Percentiles rank a stretch among this genome's conserved stretches.
Evolutionary conservation across 2,329 filamentous ascomycete genomes (phyloP).

Genomic region (Apiospora kogelbergensis): DNA sequence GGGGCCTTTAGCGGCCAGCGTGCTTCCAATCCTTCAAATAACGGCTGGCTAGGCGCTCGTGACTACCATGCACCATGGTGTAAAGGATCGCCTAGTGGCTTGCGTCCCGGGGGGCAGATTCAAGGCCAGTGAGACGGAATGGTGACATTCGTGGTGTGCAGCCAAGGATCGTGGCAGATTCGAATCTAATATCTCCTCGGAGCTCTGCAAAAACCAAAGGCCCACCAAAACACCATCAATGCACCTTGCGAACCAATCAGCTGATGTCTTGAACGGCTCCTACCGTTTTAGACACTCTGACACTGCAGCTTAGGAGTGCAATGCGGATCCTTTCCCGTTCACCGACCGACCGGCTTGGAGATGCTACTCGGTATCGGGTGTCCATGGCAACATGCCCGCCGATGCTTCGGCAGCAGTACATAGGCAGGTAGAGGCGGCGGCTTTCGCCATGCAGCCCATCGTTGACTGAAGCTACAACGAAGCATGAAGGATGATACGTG

Average conservation of each 20-base stretch:
- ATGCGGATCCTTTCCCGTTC: constrained; percentile 1
- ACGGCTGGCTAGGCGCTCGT: not conserved
- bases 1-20: not conserved
- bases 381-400: not conserved
- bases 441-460: not conserved
- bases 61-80: not conserved
- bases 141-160: not conserved
- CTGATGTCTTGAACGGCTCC: not conserved
- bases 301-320: not conserved
- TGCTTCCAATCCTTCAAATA: not conserved
- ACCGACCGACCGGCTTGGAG: not conserved
- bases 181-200: constrained; percentile 3
- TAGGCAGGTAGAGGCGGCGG: not conserved
- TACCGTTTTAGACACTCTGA: not conserved
- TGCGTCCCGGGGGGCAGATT: not conserved
- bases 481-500: not conserved
- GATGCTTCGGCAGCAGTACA: too few relatives aligned
- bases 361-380: not conserved
- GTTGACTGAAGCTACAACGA: not conserved
- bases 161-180: constrained; percentile 5
- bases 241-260: not conserved
- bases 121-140: not conserved
- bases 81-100: not conserved
- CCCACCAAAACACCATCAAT: not conserved
- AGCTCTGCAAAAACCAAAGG: not conserved